Base-by-base conservation (phyloP, 2,329 filamentous ascomycete genomes). In the Penicillium sp. region DNA sequence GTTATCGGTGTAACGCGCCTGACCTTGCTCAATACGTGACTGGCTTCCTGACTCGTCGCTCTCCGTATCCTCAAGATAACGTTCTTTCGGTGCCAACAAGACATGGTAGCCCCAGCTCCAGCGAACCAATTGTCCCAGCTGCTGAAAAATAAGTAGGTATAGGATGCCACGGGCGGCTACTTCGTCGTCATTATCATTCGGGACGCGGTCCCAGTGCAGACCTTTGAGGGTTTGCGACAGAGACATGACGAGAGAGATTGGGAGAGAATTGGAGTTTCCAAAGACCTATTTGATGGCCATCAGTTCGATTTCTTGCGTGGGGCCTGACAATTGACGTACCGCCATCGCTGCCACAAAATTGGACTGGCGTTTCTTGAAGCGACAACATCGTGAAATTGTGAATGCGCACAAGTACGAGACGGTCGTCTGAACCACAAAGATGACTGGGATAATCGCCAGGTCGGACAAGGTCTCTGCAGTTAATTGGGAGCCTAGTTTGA, bases 91-190 rank as follows among this genome's bases (percentile, higher is more conserved):
- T 16, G 92, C 92, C n/a, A 99, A 79, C 16, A 99, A 79, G 34
- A 97, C 86, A 65, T 96, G 91, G 72, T 96, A 97, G 10, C 94
- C 94, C 94, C 94, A 99, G 58, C 90, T 96, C 94, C 94, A 99
- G 53, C 94, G 85, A 18, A 99, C 86, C 24, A 97, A 79, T 73
- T 99, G 94, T 21, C 94, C 94, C 3, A 99, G 83, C 71, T 99
- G 94, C 75, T 99, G 94, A 76, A 99, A 99, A 61, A 99, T 95
- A 56, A 99, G 81, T 10, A 99, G 81, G 68, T 99, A 99, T 0
- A 99, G 78, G 56, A 99, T 97, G 54, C 94, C 94, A 56, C 94
- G 85, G 2, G 94, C 93, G 23, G 85, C 92, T 18, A 99, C 94
- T 71, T 97, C 90, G 53, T 95, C 89, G 65, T 97, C 93, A 65